phyloP scores from a whole-genome alignment of 1,284 basidiomycete genomes.

The Pholiota adiposa region DNA sequence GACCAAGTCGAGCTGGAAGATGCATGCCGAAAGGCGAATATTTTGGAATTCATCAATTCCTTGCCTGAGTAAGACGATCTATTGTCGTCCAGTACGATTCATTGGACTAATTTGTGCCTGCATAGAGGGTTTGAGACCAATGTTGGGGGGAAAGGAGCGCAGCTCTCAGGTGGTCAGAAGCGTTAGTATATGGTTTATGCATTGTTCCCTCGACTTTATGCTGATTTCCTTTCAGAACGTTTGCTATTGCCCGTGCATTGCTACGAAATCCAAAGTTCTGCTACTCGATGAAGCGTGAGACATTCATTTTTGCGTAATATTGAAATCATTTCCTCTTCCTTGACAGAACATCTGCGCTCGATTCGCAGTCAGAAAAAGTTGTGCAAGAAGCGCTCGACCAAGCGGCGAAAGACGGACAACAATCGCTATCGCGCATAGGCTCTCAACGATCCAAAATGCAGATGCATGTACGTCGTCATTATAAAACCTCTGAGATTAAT shows the following conservation, averaged over 20 bases:
- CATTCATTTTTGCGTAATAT: too few species aligned
- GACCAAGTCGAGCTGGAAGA: constrained; percentile 87
- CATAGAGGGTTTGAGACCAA: constrained; percentile 85
- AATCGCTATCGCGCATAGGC: constrained; percentile 91
- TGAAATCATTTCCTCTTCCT: too few species aligned
- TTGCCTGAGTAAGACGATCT: constrained; percentile 72
- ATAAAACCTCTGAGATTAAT: constrained; percentile 1
- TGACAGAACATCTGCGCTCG: constrained; percentile 88
- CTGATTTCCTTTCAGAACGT: constrained; percentile 60
- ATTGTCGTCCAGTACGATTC: neutral
- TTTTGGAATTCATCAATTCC: constrained; percentile 88
- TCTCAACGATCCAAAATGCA: constrained; percentile 94
- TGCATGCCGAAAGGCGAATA: constrained; percentile 87
- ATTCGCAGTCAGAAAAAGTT: constrained; percentile 92
- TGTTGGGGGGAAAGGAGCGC: constrained; percentile 93
- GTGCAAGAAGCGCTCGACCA: constrained; percentile 94
- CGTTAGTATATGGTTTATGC: constrained; percentile 51
- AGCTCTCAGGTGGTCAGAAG: constrained; percentile 94
- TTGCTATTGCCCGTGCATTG: constrained; percentile 95
- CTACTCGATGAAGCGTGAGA: constrained; percentile 72
- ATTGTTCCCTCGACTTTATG: neutral
- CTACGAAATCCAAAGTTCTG: constrained; percentile 93
- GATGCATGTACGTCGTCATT: constrained; percentile 83
- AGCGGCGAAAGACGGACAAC: constrained; percentile 88
- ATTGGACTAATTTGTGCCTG: constrained; percentile 13